Percentiles rank a stretch among this genome's conserved stretches.
phyloP scores from a whole-genome alignment of 139 green algal species.

The Mesostigma viride region DNA sequence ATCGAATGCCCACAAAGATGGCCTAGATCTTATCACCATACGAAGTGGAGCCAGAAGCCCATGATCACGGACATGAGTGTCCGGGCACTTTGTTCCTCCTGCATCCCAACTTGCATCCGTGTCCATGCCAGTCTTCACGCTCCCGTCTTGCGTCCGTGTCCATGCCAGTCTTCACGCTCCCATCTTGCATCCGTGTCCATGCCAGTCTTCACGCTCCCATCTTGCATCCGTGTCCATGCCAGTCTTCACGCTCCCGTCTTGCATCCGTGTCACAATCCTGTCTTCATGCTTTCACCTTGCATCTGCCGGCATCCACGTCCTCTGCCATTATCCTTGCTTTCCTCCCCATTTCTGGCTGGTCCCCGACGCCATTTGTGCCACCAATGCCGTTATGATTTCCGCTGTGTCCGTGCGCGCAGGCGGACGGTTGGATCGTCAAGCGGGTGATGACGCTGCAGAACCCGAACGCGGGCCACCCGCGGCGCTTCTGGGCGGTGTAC shows the following conservation, averaged over 20 bases:
- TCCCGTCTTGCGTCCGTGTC: no score
- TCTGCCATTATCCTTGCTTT: not conserved
- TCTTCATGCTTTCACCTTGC: not conserved
- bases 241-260: not conserved
- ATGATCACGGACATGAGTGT: no score
- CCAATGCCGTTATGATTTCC: not conserved
- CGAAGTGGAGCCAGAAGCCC: no score
- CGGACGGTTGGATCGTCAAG: slow-evolving; percentile 26
- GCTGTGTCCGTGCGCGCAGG: not conserved
- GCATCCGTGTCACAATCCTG: not conserved
- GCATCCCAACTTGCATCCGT: no score
- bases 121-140: no score
- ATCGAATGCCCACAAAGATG: not conserved
- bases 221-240: not conserved
- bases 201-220: no score
- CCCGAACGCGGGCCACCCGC: slow-evolving; percentile 14
- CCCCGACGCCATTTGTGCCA: not conserved
- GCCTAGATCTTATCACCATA: not conserved
- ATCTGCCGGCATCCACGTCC: not conserved
- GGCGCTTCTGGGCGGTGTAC: slow-evolving; percentile 57
- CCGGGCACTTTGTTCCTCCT: no score
- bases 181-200: no score
- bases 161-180: no score
- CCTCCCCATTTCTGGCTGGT: not conserved
- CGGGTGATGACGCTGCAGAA: slow-evolving; percentile 14